A percentile compares a stretch with the other conserved stretches of the same genome.
Conservation (phyloP, 768 basidiomycete species). For the Boletus reticuloceps region DNA sequence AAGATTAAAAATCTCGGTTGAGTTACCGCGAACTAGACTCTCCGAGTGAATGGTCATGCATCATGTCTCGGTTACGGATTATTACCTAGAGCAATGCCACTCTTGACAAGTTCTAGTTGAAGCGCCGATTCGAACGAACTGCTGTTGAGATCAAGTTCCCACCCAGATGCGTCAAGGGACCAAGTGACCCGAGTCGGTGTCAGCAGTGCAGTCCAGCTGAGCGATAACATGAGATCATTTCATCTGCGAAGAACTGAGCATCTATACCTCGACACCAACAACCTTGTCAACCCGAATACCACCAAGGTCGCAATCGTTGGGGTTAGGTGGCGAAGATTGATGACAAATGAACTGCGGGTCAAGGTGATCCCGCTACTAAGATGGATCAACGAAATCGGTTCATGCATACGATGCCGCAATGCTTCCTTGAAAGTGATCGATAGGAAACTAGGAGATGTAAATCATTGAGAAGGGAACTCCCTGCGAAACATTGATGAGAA, state of each 20-base stretch:
- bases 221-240: background rate
- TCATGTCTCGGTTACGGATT: background rate
- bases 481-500: background rate
- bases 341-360: background rate
- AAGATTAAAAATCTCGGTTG: constrained; percentile 7
- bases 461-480: background rate
- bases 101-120: background rate
- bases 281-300: constrained; percentile 8
- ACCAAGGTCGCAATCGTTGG: background rate
- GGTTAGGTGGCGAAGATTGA: background rate
- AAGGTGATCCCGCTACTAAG: constrained; percentile 11
- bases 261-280: constrained; percentile 17
- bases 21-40: constrained; percentile 10
- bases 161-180: background rate
- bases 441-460: constrained; percentile 1
- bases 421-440: constrained; percentile 16
- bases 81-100: background rate
- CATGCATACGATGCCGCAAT: constrained; percentile 9
- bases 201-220: constrained; percentile 15
- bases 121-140: background rate
- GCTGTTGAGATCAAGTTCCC: constrained; percentile 7
- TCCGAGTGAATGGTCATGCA: background rate
- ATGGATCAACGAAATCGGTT: constrained; percentile 8
- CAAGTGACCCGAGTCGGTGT: constrained; percentile 2
- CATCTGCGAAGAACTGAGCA: background rate